Conservation (phyloP, 2,329 filamentous ascomycete genomes). For the Fusarium sp. region DNA sequence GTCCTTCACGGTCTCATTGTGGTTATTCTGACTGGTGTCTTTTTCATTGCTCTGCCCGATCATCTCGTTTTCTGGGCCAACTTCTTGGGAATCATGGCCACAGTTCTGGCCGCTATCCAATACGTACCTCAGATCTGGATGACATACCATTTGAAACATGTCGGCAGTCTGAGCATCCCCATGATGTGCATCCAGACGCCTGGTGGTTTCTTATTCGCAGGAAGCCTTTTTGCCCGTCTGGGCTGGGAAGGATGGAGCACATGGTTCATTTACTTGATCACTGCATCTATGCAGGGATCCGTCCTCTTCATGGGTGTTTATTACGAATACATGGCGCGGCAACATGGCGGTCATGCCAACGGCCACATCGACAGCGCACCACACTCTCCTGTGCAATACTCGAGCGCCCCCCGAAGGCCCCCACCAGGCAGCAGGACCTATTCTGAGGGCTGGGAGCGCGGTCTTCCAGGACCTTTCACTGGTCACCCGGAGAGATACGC, state of each 20-base stretch:
- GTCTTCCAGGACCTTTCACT: constrained; percentile 61
- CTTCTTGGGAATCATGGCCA: constrained; percentile 81
- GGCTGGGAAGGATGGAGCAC: constrained; percentile 91
- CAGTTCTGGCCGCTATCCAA: constrained; percentile 83
- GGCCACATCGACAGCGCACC: constrained; percentile 39
- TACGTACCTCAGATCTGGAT: constrained; percentile 96
- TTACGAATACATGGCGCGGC: constrained; percentile 68
- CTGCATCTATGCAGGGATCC: constrained; percentile 83
- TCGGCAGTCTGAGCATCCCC: constrained; percentile 90
- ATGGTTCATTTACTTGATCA: constrained; percentile 91
- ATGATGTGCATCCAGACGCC: constrained; percentile 99
- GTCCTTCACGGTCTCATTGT: constrained; percentile 79
- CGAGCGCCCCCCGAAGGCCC: constrained; percentile 47
- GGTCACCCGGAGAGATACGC: constrained; percentile 63
- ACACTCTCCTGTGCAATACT: constrained; percentile 43
- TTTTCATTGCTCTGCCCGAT: constrained; percentile 70
- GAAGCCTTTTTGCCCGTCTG: constrained; percentile 81
- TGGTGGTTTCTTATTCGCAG: constrained; percentile 88
- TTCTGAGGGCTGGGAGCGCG: constrained; percentile 62
- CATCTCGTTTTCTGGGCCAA: constrained; percentile 85
- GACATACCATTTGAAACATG: constrained; percentile 84
- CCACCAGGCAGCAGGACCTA: constrained; percentile 54
- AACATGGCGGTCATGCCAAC: constrained; percentile 44
- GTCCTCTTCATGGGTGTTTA: constrained; percentile 83
- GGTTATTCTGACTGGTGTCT: constrained; percentile 73